Conservation (phyloP, 345 rosid species). For the sweet orange (Citrus sinensis) region DVS_A1.0 CM039163.1:41239501-41240000, state of each 20-base stretch:
- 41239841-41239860: conserved; percentile 83
- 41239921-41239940: conserved; percentile 77
- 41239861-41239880: conserved; percentile 83
- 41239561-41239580: conserved; percentile 69
- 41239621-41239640: conserved; percentile 71
- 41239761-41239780: conserved; percentile 92
- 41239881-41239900: conserved; percentile 77
- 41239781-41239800: conserved; percentile 74
- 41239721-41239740: conserved; percentile 79
- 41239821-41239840: conserved; percentile 87
- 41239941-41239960: conserved; percentile 78
- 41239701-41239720: conserved; percentile 77
- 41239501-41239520: conserved; percentile 76
- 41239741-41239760: conserved; percentile 96
- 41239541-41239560: conserved; percentile 84
- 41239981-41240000: conserved; percentile 94
- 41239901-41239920: conserved; percentile 78
- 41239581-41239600: conserved; percentile 51
- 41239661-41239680: conserved; percentile 53
- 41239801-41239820: conserved; percentile 95
- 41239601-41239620: conserved; percentile 70
- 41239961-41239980: conserved; percentile 93
- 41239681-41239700: conserved; percentile 68
- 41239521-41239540: conserved; percentile 76
- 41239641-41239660: conserved; percentile 64